Percentiles rank a stretch among this genome's conserved stretches.
phyloP scores from a whole-genome alignment of 1,139 yeast species.

The Fermentozyma sake region DNA sequence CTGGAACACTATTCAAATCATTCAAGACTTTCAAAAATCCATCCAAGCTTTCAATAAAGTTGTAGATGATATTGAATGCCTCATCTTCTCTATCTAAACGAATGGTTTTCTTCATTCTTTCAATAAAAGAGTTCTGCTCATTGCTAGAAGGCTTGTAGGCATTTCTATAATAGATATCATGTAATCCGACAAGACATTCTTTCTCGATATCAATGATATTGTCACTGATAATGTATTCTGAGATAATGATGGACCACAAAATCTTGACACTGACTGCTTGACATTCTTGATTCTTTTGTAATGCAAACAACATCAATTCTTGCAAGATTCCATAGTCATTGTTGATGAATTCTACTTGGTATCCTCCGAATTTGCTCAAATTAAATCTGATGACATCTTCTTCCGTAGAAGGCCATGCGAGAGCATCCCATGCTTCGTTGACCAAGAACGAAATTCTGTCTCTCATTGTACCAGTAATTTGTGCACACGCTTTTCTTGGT shows the following conservation, averaged over 20 bases:
- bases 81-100: constrained; percentile 65
- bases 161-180: constrained; percentile 57
- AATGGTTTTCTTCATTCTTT: constrained; percentile 46
- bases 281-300: constrained; percentile 63
- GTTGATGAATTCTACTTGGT: constrained; percentile 63
- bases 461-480: constrained; percentile 62
- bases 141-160: constrained; percentile 51
- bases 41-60: constrained; percentile 52
- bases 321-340: constrained; percentile 58
- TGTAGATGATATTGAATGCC: constrained; percentile 49
- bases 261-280: constrained; percentile 64
- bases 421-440: constrained; percentile 64
- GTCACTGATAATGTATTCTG: constrained; percentile 62
- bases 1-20: constrained; percentile 71
- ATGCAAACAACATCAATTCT: constrained; percentile 62
- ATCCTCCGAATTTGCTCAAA: constrained; percentile 62
- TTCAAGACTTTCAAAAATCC: constrained; percentile 64
- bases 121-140: constrained; percentile 54
- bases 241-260: constrained; percentile 66
- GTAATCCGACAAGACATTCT: constrained; percentile 59
- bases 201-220: constrained; percentile 57
- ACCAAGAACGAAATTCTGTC: constrained; percentile 54
- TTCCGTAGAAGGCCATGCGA: constrained; percentile 64
- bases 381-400: constrained; percentile 62
- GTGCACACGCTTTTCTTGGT: constrained; percentile 67